These are phyloP conservation scores for Carallia brachiata DNA, from an alignment of 345 rosid genomes.

Conservation along the genomic window DNA sequence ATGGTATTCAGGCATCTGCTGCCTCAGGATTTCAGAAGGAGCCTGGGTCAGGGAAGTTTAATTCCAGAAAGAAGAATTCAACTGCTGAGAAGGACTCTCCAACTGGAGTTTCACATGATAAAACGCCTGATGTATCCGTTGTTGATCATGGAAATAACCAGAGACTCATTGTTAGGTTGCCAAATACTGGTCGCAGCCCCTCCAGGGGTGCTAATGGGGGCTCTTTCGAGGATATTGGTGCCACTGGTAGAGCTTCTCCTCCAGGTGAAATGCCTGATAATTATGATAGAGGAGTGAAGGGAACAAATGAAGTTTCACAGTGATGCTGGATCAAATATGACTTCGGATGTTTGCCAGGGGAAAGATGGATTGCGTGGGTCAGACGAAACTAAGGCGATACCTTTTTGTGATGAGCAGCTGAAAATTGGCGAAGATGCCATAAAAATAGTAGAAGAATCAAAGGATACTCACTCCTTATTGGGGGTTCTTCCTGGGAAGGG, in stretches of 20 bases:
- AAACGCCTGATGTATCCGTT: conserved; percentile 38
- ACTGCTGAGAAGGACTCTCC: conserved; percentile 43
- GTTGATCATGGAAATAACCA: conserved; percentile 54
- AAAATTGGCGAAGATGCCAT: conserved; percentile 39
- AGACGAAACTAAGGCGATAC: conserved; percentile 52
- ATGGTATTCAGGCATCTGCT: conserved; percentile 46
- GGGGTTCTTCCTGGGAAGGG: conserved; percentile 46
- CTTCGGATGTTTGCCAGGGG: conserved; percentile 57
- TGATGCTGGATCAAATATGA: conserved; percentile 38
- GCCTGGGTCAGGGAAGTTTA: conserved; percentile 44
- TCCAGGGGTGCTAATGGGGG: conserved; percentile 65
- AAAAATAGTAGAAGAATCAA: conserved; percentile 42
- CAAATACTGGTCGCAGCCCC: conserved; percentile 72
- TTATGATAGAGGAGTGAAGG: not conserved
- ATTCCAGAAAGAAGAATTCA: conserved; percentile 49
- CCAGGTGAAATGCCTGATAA: conserved; percentile 65
- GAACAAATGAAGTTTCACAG: conserved; percentile 29
- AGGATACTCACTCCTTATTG: conserved; percentile 38
- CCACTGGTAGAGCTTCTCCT: conserved; percentile 59
- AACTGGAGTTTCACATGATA: conserved; percentile 3
- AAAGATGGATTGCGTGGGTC: conserved; percentile 49
- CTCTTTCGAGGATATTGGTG: conserved; percentile 57
- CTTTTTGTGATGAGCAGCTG: conserved; percentile 39
- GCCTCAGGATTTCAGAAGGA: conserved; percentile 46
- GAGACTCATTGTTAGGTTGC: conserved; percentile 67